Evolutionary conservation across 176 grass and related monocot genomes (phyloP), one percentile per base, ranked within the genome.

Genomic region (Avena atlantica): DNA sequence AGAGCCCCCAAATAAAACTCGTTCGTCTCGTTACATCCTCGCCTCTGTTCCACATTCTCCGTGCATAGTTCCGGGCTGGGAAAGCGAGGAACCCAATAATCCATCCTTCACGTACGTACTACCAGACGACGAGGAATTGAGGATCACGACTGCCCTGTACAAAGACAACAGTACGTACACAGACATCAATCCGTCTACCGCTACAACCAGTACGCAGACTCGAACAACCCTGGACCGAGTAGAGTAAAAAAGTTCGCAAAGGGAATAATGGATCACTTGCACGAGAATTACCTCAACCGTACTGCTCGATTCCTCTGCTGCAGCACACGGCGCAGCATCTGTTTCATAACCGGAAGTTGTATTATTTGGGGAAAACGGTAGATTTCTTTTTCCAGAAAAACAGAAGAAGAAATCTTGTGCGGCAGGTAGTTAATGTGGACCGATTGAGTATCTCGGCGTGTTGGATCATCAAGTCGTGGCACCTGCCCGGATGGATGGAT

Each of bases 21-120:
- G 52, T 59, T 20, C 13, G 52, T 72, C 50, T 72, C 52, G 23
- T 83, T 17, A 45, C 52, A 37, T 83, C 66, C 50, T 55, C 20
- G 47, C 29, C 60, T 78, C 60, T 78, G 73, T 65, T 78, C 20
- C 72, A 77, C 27, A 53, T 64, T 85, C 65, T 40, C 64, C 47
- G 8, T 65, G 58, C 45, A 81, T 52, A 67, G 79, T 69, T 53
- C 24, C 2, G 0, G 20, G 23, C 12, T 65, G 21, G 78, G n/a
- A 80, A 66, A 12, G 47, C 60, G 2, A 67, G 9, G 79, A 80
- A 25, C 44, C 10, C 10, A 50, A 27, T 17, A 42, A 42, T 24
- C 31, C 31, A 34, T 34, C 31, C 31, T 34, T 34, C 31, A 34
- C 31, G 31, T 34, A 34, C 31, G 31, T 34, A 34, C 31, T 34